phyloP scores from a whole-genome alignment of 106 monocot species.

The Agapanthus africanus region DNA sequence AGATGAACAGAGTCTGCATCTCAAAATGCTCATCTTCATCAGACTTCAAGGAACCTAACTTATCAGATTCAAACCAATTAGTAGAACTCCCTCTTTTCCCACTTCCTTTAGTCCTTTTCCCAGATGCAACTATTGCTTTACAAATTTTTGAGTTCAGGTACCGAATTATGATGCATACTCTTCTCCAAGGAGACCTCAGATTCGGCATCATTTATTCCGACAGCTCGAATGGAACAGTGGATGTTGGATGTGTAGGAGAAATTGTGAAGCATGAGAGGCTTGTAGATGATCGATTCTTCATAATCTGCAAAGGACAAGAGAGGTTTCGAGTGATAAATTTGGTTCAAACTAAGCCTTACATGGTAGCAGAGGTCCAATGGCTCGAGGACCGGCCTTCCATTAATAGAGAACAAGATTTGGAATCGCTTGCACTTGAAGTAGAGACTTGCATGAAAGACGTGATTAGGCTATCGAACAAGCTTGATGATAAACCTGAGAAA shows the following conservation, averaged over 20 bases:
- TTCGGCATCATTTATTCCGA: conserved; percentile 31
- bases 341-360: conserved; percentile 21
- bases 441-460: conserved; percentile 29
- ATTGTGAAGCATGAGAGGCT: conserved; percentile 28
- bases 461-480: conserved; percentile 23
- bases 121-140: conserved; percentile 16
- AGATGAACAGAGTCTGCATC: background rate
- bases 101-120: conserved; percentile 30
- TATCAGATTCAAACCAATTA: conserved; percentile 15
- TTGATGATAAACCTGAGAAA: conserved; percentile 15
- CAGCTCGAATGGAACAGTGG: conserved; percentile 4
- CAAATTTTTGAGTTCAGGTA: conserved; percentile 38
- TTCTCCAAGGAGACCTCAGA: conserved; percentile 30
- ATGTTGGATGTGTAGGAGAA: conserved; percentile 31
- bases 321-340: conserved; percentile 23
- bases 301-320: conserved; percentile 33
- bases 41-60: conserved; percentile 1
- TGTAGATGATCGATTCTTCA: conserved; percentile 29
- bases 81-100: conserved; percentile 27
- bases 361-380: conserved; percentile 25
- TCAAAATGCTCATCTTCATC: conserved; percentile 10
- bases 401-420: conserved; percentile 7
- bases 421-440: conserved; percentile 22
- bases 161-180: conserved; percentile 39
- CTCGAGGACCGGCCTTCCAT: conserved; percentile 19